phyloP scores from a whole-genome alignment of 2,329 filamentous ascomycete species.

The Hypomyces rosellus region DNA sequence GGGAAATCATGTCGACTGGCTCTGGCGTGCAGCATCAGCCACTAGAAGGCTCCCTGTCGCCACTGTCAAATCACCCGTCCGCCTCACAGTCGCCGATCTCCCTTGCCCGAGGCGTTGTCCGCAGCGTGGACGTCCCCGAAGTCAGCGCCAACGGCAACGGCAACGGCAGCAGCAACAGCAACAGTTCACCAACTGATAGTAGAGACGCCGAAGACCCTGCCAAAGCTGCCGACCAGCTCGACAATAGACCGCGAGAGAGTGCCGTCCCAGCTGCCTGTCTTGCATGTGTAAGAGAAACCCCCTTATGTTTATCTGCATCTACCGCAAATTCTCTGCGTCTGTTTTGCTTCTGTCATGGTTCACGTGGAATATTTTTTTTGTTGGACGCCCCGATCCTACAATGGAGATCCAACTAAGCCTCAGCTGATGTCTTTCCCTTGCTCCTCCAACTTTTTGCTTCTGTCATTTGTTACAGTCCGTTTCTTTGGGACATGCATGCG shows the following conservation, averaged over 20 bases:
- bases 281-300: slow-evolving; percentile 41
- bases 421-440: background rate
- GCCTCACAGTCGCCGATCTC: slow-evolving; percentile 13
- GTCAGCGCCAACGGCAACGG: background rate
- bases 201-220: background rate
- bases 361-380: background rate
- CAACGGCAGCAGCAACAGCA: background rate
- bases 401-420: background rate
- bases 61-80: slow-evolving; percentile 8
- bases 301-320: background rate
- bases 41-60: slow-evolving; percentile 7
- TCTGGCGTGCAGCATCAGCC: slow-evolving; percentile 10
- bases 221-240: background rate
- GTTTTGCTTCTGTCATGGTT: slow-evolving; percentile 2
- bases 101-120: slow-evolving; percentile 6
- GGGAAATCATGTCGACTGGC: slow-evolving; percentile 9
- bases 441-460: no score
- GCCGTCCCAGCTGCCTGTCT: slow-evolving; percentile 48
- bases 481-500: background rate
- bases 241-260: slow-evolving; percentile 20
- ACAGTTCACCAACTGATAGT: background rate
- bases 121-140: background rate
- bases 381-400: background rate
- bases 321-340: background rate
- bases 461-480: no score